A percentile compares a stretch with the other conserved stretches of the same genome.
Conservation (phyloP, 2,329 filamentous ascomycete species). For the Fusarium marasasianum region DNA sequence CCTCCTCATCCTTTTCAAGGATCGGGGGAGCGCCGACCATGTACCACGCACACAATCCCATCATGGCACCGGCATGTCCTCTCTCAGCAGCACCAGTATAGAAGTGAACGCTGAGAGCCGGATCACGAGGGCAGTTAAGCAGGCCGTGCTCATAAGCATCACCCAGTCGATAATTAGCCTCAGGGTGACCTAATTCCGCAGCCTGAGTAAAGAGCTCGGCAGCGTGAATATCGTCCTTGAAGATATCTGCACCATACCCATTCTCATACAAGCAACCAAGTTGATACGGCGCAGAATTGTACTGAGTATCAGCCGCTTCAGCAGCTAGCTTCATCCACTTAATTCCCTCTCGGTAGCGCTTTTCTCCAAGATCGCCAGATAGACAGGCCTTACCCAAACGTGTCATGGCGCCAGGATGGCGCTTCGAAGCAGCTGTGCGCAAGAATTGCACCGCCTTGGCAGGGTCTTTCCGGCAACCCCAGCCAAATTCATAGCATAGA, state of each 20-base stretch:
- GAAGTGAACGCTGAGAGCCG: slow-evolving; percentile 94
- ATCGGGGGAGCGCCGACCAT: slow-evolving; percentile 93
- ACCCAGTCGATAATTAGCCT: slow-evolving; percentile 89
- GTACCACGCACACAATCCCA: slow-evolving; percentile 99
- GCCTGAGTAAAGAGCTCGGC: slow-evolving; percentile 95
- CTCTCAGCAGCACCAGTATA: slow-evolving; percentile 92
- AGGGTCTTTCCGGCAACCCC: slow-evolving; percentile 91
- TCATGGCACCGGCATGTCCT: slow-evolving; percentile 89
- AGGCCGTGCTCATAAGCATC: slow-evolving; percentile 96
- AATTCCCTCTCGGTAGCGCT: slow-evolving; percentile 87
- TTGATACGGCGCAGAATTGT: slow-evolving; percentile 93
- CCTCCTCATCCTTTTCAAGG: slow-evolving; percentile 92
- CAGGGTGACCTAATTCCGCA: slow-evolving; percentile 87
- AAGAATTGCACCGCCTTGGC: slow-evolving; percentile 95
- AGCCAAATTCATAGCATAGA: slow-evolving; percentile 97
- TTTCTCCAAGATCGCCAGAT: slow-evolving; percentile 86
- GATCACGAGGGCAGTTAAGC: slow-evolving; percentile 87
- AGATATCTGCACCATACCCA: slow-evolving; percentile 94
- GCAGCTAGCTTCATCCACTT: slow-evolving; percentile 96
- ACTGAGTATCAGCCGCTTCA: slow-evolving; percentile 89
- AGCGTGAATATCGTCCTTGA: slow-evolving; percentile 88
- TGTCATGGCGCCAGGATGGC: slow-evolving; percentile 94
- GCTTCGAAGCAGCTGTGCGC: slow-evolving; percentile 88
- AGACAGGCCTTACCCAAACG: slow-evolving; percentile 91
- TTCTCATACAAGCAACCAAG: slow-evolving; percentile 88